Percentiles rank a stretch among this genome's conserved stretches.
phyloP scores from a whole-genome alignment of 1,284 basidiomycete species.

The Schizophyllum commune region DNA sequence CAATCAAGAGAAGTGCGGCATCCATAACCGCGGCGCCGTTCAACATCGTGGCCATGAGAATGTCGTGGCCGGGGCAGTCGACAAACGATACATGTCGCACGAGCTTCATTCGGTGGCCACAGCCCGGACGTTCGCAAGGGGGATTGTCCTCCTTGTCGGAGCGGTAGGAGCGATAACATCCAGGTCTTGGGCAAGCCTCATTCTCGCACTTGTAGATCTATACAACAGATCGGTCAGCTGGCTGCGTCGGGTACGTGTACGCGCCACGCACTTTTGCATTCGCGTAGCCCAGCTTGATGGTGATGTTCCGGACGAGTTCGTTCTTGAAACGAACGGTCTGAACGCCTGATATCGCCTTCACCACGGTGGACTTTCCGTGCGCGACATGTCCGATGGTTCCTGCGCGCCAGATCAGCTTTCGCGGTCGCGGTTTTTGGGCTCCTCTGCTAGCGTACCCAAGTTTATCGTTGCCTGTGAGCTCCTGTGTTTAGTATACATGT shows the following conservation, averaged over 20 bases:
- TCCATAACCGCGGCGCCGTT: conserved; percentile 99
- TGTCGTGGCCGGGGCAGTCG: conserved; percentile 92
- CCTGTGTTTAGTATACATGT: not conserved
- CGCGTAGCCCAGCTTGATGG: conserved; percentile 98
- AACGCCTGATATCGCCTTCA: conserved; percentile 99
- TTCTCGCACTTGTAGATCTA: conserved; percentile 99
- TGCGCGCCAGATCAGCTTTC: conserved; percentile 20
- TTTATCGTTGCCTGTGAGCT: conserved; percentile 72
- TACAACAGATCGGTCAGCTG: not conserved
- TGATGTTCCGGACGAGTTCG: conserved; percentile 96
- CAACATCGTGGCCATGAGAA: conserved; percentile 99
- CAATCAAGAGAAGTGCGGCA: conserved; percentile 90
- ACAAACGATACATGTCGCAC: conserved; percentile 96
- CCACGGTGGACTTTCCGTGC: conserved; percentile 98
- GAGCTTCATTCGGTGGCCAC: conserved; percentile 85
- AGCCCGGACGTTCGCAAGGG: conserved; percentile 89
- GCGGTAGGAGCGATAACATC: conserved; percentile 90
- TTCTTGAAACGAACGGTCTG: conserved; percentile 99
- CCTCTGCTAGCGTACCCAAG: conserved; percentile 48
- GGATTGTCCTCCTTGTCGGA: conserved; percentile 93
- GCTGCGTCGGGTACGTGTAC: too few species aligned
- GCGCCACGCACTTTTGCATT: conserved; percentile 80
- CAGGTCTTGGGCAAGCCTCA: conserved; percentile 85
- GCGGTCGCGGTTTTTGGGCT: conserved; percentile 3
- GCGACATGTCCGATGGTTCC: conserved; percentile 96